phyloP scores from a whole-genome alignment of 169 alveolate genomes.

The Cryptosporidium xiaoi region DNA sequence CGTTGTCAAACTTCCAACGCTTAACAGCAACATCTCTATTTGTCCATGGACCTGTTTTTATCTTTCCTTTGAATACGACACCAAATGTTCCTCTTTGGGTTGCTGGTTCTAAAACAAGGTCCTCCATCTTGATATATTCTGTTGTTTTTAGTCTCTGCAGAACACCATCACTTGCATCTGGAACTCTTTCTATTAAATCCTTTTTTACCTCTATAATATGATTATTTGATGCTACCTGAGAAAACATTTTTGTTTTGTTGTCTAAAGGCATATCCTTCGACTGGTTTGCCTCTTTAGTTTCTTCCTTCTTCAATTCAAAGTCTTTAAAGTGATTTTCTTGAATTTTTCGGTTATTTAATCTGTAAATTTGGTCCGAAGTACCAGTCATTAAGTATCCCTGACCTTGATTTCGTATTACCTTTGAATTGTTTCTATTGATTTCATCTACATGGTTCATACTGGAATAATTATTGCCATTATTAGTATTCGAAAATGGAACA shows the following conservation, averaged over 20 bases:
- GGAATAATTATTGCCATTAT: no score
- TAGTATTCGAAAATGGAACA: no score
- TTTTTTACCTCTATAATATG: conserved; percentile 42
- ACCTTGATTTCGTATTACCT: no score
- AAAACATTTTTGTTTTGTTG: conserved; percentile 24
- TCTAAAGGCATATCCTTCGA: neutral
- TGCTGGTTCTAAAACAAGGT: conserved; percentile 65
- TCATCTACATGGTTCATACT: no score
- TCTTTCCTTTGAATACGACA: conserved; percentile 57
- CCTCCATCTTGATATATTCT: conserved; percentile 66
- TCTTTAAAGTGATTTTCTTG: neutral
- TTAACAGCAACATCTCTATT: conserved; percentile 72
- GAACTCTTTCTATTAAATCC: conserved; percentile 59
- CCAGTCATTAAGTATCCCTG: no score
- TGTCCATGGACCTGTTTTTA: conserved; percentile 48
- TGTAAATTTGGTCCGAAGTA: no score
- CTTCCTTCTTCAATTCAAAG: no score
- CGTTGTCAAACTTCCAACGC: conserved; percentile 70
- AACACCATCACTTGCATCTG: conserved; percentile 75
- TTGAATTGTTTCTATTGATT: no score
- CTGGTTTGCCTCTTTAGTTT: neutral
- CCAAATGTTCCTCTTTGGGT: conserved; percentile 74
- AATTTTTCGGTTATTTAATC: neutral
- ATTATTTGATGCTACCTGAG: conserved; percentile 56
- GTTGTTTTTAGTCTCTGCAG: conserved; percentile 45